These are phyloP conservation scores for Suhomyces bribrorum DNA, from an alignment of 1,139 yeast species.

Conservation along the genomic window DNA sequence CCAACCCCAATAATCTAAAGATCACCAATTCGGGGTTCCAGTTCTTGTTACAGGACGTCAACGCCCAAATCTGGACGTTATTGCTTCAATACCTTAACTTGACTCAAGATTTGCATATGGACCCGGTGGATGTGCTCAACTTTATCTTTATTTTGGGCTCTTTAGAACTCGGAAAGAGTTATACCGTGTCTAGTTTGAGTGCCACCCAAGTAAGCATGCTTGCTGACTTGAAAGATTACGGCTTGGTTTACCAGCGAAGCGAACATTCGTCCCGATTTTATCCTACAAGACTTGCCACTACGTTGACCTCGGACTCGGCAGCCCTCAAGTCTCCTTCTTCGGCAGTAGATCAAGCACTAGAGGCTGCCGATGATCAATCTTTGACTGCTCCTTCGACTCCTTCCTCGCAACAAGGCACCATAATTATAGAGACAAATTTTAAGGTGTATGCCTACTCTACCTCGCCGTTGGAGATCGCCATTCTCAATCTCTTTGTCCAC, in stretches of 20 bases:
- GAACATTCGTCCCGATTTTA: constrained; percentile 67
- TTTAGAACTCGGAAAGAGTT: constrained; percentile 85
- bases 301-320: constrained; percentile 81
- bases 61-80: constrained; percentile 94
- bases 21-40: constrained; percentile 94
- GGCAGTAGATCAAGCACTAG: constrained; percentile 64
- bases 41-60: constrained; percentile 85
- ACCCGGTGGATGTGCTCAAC: constrained; percentile 92
- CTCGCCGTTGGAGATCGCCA: constrained; percentile 93
- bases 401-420: constrained; percentile 53
- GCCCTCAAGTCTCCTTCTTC: constrained; percentile 68
- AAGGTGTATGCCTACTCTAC: constrained; percentile 91
- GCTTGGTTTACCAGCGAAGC: constrained; percentile 78
- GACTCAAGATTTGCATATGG: constrained; percentile 85
- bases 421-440: constrained; percentile 91
- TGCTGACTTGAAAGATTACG: constrained; percentile 88
- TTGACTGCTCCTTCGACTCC: constrained; percentile 15
- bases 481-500: constrained; percentile 83
- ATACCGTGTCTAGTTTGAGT: constrained; percentile 68
- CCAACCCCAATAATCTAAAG: constrained; percentile 46
- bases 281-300: constrained; percentile 90
- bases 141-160: constrained; percentile 93
- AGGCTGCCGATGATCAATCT: constrained; percentile 31
- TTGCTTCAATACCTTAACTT: constrained; percentile 82
- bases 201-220: constrained; percentile 85